phyloP scores from a whole-genome alignment of 1,284 basidiomycete genomes.

The Fistulinella staudtii region DNA sequence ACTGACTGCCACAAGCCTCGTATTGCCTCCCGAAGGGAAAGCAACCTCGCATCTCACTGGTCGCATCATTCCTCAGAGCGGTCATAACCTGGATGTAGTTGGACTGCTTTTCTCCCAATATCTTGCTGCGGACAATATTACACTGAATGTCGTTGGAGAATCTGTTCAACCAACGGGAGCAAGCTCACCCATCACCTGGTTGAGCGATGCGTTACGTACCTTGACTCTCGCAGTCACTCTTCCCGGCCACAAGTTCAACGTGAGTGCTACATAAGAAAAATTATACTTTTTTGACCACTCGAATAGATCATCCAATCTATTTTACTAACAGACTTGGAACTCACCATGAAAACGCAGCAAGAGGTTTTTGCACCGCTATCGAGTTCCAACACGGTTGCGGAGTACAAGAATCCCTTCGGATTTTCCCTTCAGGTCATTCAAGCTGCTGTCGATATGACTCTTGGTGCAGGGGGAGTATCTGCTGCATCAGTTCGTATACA shows the following conservation, averaged over 20 bases:
- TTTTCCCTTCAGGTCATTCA: slow-evolving; percentile 68
- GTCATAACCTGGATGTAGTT: slow-evolving; percentile 49
- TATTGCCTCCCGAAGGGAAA: slow-evolving; percentile 49
- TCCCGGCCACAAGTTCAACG: slow-evolving; percentile 59
- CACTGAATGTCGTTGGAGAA: slow-evolving; percentile 56
- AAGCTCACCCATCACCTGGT: slow-evolving; percentile 54
- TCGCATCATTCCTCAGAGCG: slow-evolving; percentile 59
- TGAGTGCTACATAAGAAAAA: slow-evolving; percentile 19
- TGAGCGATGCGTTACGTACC: slow-evolving; percentile 68
- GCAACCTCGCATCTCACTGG: slow-evolving; percentile 57
- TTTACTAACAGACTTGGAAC: slow-evolving; percentile 54
- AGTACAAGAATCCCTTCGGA: slow-evolving; percentile 75
- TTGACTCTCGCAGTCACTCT: slow-evolving; percentile 60
- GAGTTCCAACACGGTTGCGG: slow-evolving; percentile 59
- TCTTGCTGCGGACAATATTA: slow-evolving; percentile 64
- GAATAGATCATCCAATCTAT: slow-evolving; percentile 65
- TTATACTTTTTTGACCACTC: not conserved
- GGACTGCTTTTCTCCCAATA: slow-evolving; percentile 68
- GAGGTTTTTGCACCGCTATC: slow-evolving; percentile 58
- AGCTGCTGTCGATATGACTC: slow-evolving; percentile 51
- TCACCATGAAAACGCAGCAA: slow-evolving; percentile 49
- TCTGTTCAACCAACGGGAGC: slow-evolving; percentile 60
- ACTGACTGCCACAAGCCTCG: slow-evolving; percentile 47
- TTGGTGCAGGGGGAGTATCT: slow-evolving; percentile 47
- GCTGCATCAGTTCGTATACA: slow-evolving; percentile 47